Base-by-base conservation (phyloP, 371 early-diverging fungal species). In the Lichtheimia ramosa region DNA sequence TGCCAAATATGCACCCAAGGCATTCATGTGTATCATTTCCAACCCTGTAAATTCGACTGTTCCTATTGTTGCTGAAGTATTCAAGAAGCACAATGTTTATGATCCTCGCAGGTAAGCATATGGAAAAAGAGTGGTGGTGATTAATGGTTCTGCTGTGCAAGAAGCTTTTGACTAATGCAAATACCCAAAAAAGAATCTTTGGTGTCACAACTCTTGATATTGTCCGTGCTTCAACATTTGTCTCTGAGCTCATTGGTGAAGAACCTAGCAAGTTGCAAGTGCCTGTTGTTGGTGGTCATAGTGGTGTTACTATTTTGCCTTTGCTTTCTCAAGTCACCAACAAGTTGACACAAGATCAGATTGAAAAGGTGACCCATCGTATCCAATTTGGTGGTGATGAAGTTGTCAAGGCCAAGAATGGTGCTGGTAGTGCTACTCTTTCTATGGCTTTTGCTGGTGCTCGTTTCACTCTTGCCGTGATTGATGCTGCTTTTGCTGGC, bases 311-410 rank as follows among this genome's bases (percentile, higher is more conserved):
- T 61, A 94, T 94, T 54, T 77, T 96, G 40, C 94, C 94, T 39
- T 63, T 96, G 28, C 78, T 94, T 39, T 89, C 90, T 34, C 81
- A 85, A 63, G 76, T 83, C 23, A 83, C 87, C 56, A 66, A 73
- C 12, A 69, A 70, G 54, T 84, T 92, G 66, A 72, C 79, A 48
- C 71, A 90, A 42, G 91, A 86, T 25, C 89, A 92, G 79, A 71
- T 87, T 61, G 90, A 90, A 59, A 67, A 81, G 23, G 82, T 96
- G 16, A 92, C 90, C 55, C 67, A 94, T 46, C 89, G 96, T 56
- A 92, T 96, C 62, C 96, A 96, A 74, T 96, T 83, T 75, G 96
- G 94, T 69, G 96, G 96, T 62, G 96, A 96, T 70, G 96, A 96
- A 74, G 96, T 96, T 61, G 94, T 96, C 71, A 89, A 93, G 83